Percentiles rank a stretch among this genome's conserved stretches.
Conservation (phyloP, 192 early-diverging fungal species). For the Spizellomyces sp. region DNA sequence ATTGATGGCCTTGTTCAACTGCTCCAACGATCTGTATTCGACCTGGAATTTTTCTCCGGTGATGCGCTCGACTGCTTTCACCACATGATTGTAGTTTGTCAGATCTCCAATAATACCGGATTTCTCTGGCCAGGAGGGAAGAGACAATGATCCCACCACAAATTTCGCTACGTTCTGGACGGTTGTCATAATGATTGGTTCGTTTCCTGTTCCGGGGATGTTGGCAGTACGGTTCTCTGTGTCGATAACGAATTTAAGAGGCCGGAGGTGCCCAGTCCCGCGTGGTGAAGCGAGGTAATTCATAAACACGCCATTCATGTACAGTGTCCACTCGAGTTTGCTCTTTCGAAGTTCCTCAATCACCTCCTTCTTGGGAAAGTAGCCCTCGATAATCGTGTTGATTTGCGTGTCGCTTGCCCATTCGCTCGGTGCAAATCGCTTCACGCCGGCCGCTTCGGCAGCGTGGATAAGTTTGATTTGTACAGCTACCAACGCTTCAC, state of each 20-base stretch:
- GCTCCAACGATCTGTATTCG: neutral
- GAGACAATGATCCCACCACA: neutral
- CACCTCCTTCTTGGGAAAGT: neutral
- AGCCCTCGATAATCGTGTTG: neutral
- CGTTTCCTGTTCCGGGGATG: neutral
- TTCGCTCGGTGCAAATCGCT: neutral
- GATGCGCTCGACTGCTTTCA: neutral
- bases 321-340: neutral
- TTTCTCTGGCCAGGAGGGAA: neutral
- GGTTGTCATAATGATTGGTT: neutral
- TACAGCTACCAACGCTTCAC: neutral
- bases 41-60: neutral
- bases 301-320: neutral
- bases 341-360: neutral
- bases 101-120: neutral
- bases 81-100: neutral
- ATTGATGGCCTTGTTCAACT: neutral
- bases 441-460: neutral
- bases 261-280: neutral
- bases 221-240: neutral
- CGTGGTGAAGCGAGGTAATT: conserved; percentile 1
- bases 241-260: neutral
- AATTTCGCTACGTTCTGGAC: neutral
- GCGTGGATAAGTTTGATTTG: neutral
- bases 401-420: neutral